Percentiles rank a stretch among this genome's conserved stretches.
Evolutionary conservation across 2,329 filamentous ascomycete genomes (phyloP).

Genomic region (Coccinonectria pachysandricola): DNA sequence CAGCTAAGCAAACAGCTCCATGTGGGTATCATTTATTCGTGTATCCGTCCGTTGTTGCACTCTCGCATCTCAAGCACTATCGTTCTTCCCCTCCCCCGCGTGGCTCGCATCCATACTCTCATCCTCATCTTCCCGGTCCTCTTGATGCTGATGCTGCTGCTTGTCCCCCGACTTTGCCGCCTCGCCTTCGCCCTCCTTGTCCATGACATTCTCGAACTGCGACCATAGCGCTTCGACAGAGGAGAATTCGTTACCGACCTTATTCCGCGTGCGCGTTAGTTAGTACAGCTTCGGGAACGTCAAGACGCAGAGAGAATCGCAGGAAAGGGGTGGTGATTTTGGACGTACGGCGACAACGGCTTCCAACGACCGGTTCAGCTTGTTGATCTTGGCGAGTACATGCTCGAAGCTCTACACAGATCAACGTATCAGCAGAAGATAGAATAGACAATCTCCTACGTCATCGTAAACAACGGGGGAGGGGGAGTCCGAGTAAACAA

Average conservation of each 20-base stretch:
- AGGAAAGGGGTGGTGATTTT: neutral
- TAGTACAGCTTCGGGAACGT: no score
- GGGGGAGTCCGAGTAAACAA: constrained; percentile 2
- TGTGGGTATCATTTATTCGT: no score
- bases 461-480: no score
- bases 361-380: constrained; percentile 83
- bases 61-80: no score
- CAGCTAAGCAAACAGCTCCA: no score
- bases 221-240: constrained; percentile 95
- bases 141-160: constrained; percentile 5
- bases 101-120: constrained; percentile 4
- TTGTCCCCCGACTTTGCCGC: constrained; percentile 12
- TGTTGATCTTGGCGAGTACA: constrained; percentile 92
- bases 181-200: constrained; percentile 41
- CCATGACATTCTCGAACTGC: constrained; percentile 95
- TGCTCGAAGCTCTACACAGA: constrained; percentile 70
- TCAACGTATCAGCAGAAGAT: no score
- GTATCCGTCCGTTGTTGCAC: no score
- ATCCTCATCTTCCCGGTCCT: constrained; percentile 5
- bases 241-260: constrained; percentile 95
- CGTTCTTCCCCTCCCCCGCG: neutral
- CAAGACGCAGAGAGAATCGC: constrained; percentile 1
- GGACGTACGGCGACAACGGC: constrained; percentile 70
- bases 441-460: no score
- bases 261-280: no score